These are phyloP conservation scores for Apiospora koreana DNA, from an alignment of 2,329 filamentous ascomycete species.

Conservation along the genomic window DNA sequence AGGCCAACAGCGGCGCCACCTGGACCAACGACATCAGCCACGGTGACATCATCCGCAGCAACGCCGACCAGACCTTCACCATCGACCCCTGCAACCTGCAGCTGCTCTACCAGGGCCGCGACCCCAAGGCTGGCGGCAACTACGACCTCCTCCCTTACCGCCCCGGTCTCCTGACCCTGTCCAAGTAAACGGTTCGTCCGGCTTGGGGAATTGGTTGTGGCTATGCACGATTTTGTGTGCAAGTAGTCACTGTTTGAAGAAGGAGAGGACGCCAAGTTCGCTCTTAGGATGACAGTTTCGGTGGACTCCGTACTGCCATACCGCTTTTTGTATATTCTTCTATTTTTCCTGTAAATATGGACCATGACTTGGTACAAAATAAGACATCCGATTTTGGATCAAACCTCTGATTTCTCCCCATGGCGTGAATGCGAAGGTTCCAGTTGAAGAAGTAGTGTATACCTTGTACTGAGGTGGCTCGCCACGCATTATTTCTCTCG, in stretches of 20 bases:
- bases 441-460: background rate
- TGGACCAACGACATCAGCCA: conserved; percentile 71
- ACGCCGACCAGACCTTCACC: conserved; percentile 62
- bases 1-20: conserved; percentile 62
- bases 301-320: background rate
- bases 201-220: background rate
- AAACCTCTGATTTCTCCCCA: background rate
- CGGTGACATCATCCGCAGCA: conserved; percentile 60
- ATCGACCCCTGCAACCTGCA: conserved; percentile 66
- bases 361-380: background rate
- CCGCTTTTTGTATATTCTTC: background rate
- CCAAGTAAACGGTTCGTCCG: background rate
- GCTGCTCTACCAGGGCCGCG: conserved; percentile 62
- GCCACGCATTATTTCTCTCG: background rate
- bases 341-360: background rate
- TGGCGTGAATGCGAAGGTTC: background rate
- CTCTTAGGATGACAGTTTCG: background rate
- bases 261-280: background rate
- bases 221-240: background rate
- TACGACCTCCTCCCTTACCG: conserved; percentile 56
- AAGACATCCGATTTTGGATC: background rate
- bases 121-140: conserved; percentile 40
- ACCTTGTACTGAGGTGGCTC: background rate
- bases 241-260: background rate
- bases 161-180: conserved; percentile 55